Conservation (phyloP, 305 asterid genomes). For the Caryopteris hybrid region DNA sequence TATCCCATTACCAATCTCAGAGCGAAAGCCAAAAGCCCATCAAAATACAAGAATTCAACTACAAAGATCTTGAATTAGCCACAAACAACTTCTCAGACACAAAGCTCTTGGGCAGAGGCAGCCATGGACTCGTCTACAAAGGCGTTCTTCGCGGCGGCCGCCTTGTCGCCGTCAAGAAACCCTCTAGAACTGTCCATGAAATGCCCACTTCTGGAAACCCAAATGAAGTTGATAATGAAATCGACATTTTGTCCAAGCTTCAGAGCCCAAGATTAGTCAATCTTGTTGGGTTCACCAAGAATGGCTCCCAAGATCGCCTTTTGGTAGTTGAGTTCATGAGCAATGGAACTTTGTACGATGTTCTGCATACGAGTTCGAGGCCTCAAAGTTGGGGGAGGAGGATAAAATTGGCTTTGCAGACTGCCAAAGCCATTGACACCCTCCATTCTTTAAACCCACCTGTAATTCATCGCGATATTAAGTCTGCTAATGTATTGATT, state of each 20-base stretch:
- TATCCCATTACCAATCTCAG: conserved; percentile 23
- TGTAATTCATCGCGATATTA: conserved; percentile 80
- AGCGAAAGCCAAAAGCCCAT: conserved; percentile 26
- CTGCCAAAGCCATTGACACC: conserved; percentile 66
- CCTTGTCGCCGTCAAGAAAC: conserved; percentile 67
- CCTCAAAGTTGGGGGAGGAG: conserved; percentile 74
- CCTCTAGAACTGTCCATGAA: conserved; percentile 35
- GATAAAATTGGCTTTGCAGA: conserved; percentile 66
- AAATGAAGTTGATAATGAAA: conserved; percentile 71
- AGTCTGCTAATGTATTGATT: conserved; percentile 79
- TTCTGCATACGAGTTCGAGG: conserved; percentile 48
- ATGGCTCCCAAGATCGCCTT: conserved; percentile 45
- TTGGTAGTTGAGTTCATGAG: conserved; percentile 85
- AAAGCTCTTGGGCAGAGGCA: conserved; percentile 71
- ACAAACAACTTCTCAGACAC: conserved; percentile 68
- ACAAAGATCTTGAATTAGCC: conserved; percentile 72
- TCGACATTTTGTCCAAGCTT: conserved; percentile 60
- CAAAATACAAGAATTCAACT: conserved; percentile 61
- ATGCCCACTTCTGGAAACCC: conserved; percentile 29
- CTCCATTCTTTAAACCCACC: conserved; percentile 65
- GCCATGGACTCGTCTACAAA: conserved; percentile 85
- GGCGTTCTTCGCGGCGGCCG: conserved; percentile 70
- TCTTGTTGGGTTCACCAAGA: conserved; percentile 61
- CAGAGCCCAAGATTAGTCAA: conserved; percentile 74
- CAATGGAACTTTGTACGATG: conserved; percentile 75